Percentiles rank a stretch among this genome's conserved stretches.
These are phyloP conservation scores for Ustilago hordei DNA, from an alignment of 1,284 basidiomycete genomes.

Conservation along the genomic window DNA sequence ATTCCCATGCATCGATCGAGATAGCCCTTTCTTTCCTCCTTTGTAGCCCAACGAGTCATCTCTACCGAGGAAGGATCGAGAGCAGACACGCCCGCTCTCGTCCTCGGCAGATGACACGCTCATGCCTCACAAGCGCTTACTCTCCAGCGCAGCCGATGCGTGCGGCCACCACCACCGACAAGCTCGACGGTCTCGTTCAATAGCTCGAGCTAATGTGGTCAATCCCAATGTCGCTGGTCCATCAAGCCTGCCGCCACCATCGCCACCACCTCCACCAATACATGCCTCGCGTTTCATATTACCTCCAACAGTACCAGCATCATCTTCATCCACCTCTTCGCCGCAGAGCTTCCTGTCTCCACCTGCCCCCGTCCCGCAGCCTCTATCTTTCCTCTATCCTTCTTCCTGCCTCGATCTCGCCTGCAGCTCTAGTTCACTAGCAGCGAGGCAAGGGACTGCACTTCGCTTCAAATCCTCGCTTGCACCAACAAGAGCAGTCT, in stretches of 20 bases:
- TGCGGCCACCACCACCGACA: slow-evolving; percentile 4
- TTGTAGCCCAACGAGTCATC: slow-evolving; percentile 14
- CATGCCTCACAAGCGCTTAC: slow-evolving; percentile 47
- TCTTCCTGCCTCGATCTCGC: slow-evolving; percentile 32
- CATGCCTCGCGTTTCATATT: too few species aligned
- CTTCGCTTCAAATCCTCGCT: slow-evolving; percentile 32
- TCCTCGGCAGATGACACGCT: slow-evolving; percentile 45
- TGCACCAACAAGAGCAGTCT: slow-evolving; percentile 26
- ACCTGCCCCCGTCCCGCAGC: not conserved
- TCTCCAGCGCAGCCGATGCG: slow-evolving; percentile 37
- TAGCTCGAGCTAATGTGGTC: slow-evolving; percentile 10
- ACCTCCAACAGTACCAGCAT: not conserved
- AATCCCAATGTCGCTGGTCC: slow-evolving; percentile 27
- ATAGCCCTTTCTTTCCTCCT: slow-evolving; percentile 14
- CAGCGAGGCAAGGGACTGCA: not conserved
- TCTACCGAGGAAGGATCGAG: slow-evolving; percentile 22
- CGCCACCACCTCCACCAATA: slow-evolving; percentile 42
- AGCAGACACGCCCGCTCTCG: slow-evolving; percentile 28
- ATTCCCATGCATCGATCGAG: slow-evolving; percentile 27
- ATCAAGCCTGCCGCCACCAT: slow-evolving; percentile 24
- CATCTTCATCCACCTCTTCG: slow-evolving; percentile 2
- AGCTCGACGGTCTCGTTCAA: slow-evolving; percentile 12
- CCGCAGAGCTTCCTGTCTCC: not conserved
- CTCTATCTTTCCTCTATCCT: slow-evolving; percentile 41
- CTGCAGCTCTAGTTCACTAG: not conserved